Base-by-base conservation (phyloP, 768 basidiomycete species). In the Tricholoma flavovirens region DNA sequence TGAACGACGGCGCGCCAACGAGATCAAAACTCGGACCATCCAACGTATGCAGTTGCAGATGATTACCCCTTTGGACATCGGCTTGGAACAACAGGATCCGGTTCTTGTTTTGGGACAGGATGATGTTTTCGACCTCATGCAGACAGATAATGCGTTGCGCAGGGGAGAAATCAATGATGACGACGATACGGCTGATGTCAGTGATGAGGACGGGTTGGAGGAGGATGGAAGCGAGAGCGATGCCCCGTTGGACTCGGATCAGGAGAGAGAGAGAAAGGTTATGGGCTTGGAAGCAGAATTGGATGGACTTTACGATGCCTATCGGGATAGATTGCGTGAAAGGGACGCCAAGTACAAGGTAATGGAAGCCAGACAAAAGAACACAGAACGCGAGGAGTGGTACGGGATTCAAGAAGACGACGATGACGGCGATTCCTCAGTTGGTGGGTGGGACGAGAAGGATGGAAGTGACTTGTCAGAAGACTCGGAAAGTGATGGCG, bases 41-140 rank as follows among this genome's bases (percentile, higher is more conserved):
- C 91, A 93, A 66, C 88, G 95, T 52, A 89, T 98, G 84, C 97
- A 98, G 68, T 79, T 98, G 46, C 88, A 91, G 66, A 99, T 99
- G 97, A 91, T 90, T 11, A 93, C 93, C 17, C 97, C 97, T n/a
- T 75, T 95, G 61, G 97, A 98, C 63, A 94, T 98, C 60, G 95
- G 94, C 67, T 71, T 94, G 57, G 91, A 93, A 64, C 88, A 89
- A 63, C 77, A 81, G 52, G 93, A 96, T 60, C 73, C 83, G 2
- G 78, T 88, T 15, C 77, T 96, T 15, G 77, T 73, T n/a, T 67
- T 81, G 21, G 90, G 90, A 5, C 87, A 89, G 63, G 88, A 86
- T 22, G 94, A 98, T 62, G 75, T 97, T 21, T 98, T 98, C 64
- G 92, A 95, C 65, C 80, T 98, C 40, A 83, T 75, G 49, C 75